Conservation (phyloP, 352 stramenopile species). For the Albugo candida region DNA sequence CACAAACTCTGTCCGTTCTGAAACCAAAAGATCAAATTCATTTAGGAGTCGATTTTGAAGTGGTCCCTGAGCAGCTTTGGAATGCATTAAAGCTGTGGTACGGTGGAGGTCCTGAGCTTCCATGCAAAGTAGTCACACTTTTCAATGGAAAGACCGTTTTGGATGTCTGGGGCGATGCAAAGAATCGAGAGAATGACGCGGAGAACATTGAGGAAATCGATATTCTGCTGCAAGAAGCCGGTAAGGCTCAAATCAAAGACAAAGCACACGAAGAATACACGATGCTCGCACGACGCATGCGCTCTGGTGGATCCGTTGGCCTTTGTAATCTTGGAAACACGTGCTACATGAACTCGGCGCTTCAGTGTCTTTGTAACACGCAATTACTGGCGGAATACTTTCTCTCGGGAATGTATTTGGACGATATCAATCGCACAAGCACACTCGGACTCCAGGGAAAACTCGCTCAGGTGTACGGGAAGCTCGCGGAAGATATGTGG, state of each 20-base stretch:
- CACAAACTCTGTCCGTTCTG: conserved; percentile 7
- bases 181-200: conserved; percentile 16
- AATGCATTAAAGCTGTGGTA: conserved; percentile 85
- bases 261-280: conserved; percentile 27
- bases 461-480: conserved; percentile 88
- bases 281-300: conserved; percentile 49
- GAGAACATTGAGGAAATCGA: conserved; percentile 23
- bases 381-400: conserved; percentile 93
- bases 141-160: conserved; percentile 34
- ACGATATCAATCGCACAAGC: conserved; percentile 93
- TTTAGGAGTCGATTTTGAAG: conserved; percentile 59
- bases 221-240: neutral
- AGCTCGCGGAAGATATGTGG: conserved; percentile 93
- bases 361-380: conserved; percentile 92
- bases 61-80: conserved; percentile 78
- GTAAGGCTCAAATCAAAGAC: conserved; percentile 25
- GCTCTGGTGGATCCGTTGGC: conserved; percentile 49
- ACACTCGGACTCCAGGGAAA: conserved; percentile 90
- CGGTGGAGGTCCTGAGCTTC: conserved; percentile 72
- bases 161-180: conserved; percentile 70
- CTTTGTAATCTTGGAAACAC: conserved; percentile 88
- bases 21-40: conserved; percentile 59
- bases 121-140: conserved; percentile 55
- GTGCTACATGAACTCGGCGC: conserved; percentile 89
- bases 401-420: conserved; percentile 79